Base-by-base conservation (phyloP, 106 monocot genomes). In the Phalaenopsis equestris region DNA sequence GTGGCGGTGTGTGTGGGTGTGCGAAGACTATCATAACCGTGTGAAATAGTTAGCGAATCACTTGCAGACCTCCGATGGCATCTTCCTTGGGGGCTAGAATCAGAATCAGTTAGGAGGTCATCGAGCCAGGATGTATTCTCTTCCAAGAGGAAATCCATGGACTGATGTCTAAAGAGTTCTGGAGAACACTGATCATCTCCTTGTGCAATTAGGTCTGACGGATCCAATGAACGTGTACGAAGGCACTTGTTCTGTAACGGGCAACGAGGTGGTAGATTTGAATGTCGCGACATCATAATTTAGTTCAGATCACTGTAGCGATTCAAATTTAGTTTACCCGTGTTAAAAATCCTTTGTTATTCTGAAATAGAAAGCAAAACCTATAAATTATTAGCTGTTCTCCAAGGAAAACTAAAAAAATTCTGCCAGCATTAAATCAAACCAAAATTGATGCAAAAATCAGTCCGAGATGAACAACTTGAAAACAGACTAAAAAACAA, bases 191-290 rank as follows among this genome's bases (percentile, higher is more conserved):
- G 78, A 42, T 84, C 78, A 55, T 80, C 87, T 8, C 42, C 83
- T 36, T 64, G 79, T 47, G 49, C 38, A 49, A 57, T 72, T 37
- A 56, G 75, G 56, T 67, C 37, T 38, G 76, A 38, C 47, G 52
- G 58, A 73, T 78, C 81, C 15, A 64, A 23, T 9, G 75, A 36
- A 16, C 72, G 79, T 37, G 45, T 56, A 6, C 75, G 67, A 2
- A 81, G 10, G 14, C 46, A 14, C 81, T 55, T 85, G 72, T 70
- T 87, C 43, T 82, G 89, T 42, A 79, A 75, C 12, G 90, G 90
- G 81, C 88, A 84, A 10, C 94, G 90, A 74, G 97, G 97, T 38
- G 94, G 97, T 78, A 94, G 92, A 65, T 90, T 86, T 49, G 96
- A 68, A 17, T 42, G 30, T 5, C 84, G 83, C 11, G 92, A 91